Percentiles rank a stretch among this genome's conserved stretches.
Conservation (phyloP, 2,329 filamentous ascomycete genomes). For the Aphanoascus verrucosus region DNA sequence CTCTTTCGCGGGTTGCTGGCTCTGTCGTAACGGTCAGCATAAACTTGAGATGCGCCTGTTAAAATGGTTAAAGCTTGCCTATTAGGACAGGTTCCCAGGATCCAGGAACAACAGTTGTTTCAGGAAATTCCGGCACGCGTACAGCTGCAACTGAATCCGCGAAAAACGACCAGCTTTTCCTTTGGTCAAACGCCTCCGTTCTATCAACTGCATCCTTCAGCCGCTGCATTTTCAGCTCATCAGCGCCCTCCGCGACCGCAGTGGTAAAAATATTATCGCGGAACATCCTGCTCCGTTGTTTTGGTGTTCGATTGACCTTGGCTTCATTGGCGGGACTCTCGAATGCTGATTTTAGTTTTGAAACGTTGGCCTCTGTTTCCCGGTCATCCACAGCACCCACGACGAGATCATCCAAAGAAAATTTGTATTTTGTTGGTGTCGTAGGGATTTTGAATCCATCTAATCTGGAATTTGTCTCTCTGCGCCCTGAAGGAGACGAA, state of each 20-base stretch:
- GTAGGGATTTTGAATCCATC: conserved; percentile 8
- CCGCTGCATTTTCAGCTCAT: conserved; percentile 36
- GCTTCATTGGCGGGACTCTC: conserved; percentile 6
- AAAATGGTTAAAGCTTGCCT: conserved; percentile 20
- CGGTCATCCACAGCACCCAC: conserved; percentile 50
- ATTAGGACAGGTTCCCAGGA: conserved; percentile 26
- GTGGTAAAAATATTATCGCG: conserved; percentile 35
- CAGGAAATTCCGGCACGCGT: conserved; percentile 27
- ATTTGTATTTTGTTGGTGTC: conserved; percentile 45
- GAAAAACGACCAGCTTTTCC: conserved; percentile 51
- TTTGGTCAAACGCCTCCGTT: conserved; percentile 47
- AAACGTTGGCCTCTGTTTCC: conserved; percentile 45
- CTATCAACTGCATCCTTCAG: conserved; percentile 48
- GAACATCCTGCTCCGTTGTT: conserved; percentile 17
- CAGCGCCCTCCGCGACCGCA: conserved; percentile 36
- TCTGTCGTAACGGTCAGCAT: conserved; percentile 24
- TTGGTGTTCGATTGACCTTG: conserved; percentile 6
- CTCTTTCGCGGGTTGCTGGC: conserved; percentile 44
- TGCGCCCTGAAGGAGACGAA: conserved; percentile 8
- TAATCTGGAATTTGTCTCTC: conserved; percentile 14
- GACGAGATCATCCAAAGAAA: conserved; percentile 53
- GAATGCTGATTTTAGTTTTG: conserved; percentile 26
- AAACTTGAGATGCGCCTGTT: background rate
- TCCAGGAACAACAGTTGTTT: conserved; percentile 22
- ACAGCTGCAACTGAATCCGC: conserved; percentile 21